Evolutionary conservation across 768 basidiomycete genomes (phyloP).

Genomic region (Lactarius hengduanensis): DNA sequence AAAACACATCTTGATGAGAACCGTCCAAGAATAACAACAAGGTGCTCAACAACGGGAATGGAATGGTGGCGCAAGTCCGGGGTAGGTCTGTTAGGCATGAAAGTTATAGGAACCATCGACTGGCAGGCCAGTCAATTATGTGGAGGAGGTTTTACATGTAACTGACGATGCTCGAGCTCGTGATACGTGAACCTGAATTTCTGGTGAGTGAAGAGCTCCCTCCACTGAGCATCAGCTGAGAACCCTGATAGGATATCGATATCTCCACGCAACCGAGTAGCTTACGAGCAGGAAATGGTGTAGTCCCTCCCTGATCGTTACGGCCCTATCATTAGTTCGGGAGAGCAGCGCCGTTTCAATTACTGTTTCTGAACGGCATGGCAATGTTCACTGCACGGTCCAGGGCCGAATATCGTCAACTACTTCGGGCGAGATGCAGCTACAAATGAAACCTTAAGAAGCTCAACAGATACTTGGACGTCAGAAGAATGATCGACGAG

Average conservation of each 20-base stretch:
- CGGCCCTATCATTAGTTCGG: neutral
- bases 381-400: neutral
- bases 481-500: neutral
- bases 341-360: neutral
- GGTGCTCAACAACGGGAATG: neutral
- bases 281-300: neutral
- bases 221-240: neutral
- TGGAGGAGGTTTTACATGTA: neutral
- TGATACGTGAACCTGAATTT: neutral
- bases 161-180: neutral
- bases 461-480: conserved; percentile 8
- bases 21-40: neutral
- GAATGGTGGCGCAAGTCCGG: neutral
- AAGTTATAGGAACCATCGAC: conserved; percentile 3
- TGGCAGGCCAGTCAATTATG: neutral
- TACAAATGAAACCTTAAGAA: neutral
- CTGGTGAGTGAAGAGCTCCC: neutral
- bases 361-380: neutral
- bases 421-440: neutral
- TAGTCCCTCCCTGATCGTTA: too few species aligned
- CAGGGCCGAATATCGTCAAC: conserved; percentile 11
- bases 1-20: neutral
- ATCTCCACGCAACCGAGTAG: neutral
- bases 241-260: neutral
- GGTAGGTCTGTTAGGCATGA: neutral